Conservation (phyloP, 176 grass and related monocot genomes). For the bread wheat (Triticum aestivum) region IWGSC_CS_RefSeq_v2.1 NC_057810.1:163834879-163835378, state of each 20-base stretch:
- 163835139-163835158: background rate
- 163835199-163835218: background rate
- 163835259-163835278: too few relatives aligned
- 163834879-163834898: constrained; percentile 28
- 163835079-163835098: constrained; percentile 34
- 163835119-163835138: background rate
- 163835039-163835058: background rate
- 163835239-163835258: too few relatives aligned
- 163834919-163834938: background rate
- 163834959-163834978: too few relatives aligned
- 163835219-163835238: too few relatives aligned
- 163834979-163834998: constrained; percentile 31
- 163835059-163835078: constrained; percentile 34
- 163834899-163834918: background rate
- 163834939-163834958: constrained; percentile 11
- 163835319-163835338: too few relatives aligned
- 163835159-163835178: background rate
- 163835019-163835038: background rate
- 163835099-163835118: constrained; percentile 5
- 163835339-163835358: too few relatives aligned
- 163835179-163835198: background rate
- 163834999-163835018: constrained; percentile 40
- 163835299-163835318: too few relatives aligned
- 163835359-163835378: too few relatives aligned
- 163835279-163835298: too few relatives aligned